phyloP scores from a whole-genome alignment of 2,329 filamentous ascomycete species.

The Penicillium concentricum region DNA sequence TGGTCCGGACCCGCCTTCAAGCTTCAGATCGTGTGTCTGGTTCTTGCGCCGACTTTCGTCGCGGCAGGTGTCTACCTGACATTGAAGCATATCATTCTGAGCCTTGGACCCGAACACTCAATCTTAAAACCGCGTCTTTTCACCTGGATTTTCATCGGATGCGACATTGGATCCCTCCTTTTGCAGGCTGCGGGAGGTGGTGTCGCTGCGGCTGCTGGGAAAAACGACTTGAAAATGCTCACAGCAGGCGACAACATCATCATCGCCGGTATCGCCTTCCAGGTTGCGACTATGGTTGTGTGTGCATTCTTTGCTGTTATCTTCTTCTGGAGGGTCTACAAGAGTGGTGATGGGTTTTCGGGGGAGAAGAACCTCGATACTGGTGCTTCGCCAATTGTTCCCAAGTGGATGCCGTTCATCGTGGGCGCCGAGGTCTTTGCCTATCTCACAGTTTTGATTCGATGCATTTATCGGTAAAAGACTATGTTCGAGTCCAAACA shows the following conservation, averaged over 20 bases:
- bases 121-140: conserved; percentile 51
- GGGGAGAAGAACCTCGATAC: conserved; percentile 31
- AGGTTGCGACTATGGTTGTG: conserved; percentile 52
- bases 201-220: conserved; percentile 53
- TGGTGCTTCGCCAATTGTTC: conserved; percentile 13
- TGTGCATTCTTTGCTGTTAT: conserved; percentile 42
- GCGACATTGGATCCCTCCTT: conserved; percentile 58
- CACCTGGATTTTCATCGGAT: conserved; percentile 60
- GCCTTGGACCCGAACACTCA: conserved; percentile 53
- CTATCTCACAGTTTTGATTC: conserved; percentile 42
- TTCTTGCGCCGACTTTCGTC: conserved; percentile 57
- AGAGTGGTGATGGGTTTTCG: conserved; percentile 24
- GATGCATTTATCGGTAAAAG: conserved; percentile 46
- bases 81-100: conserved; percentile 57
- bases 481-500: background rate
- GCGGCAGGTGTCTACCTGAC: conserved; percentile 57
- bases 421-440: conserved; percentile 34
- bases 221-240: conserved; percentile 36
- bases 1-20: conserved; percentile 52
- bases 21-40: conserved; percentile 55
- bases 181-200: conserved; percentile 60
- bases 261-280: conserved; percentile 58
- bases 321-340: conserved; percentile 45
- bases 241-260: conserved; percentile 56
- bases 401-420: conserved; percentile 26